phyloP scores from a whole-genome alignment of 2,329 filamentous ascomycete genomes.

The Aschersonia sp. region DNA sequence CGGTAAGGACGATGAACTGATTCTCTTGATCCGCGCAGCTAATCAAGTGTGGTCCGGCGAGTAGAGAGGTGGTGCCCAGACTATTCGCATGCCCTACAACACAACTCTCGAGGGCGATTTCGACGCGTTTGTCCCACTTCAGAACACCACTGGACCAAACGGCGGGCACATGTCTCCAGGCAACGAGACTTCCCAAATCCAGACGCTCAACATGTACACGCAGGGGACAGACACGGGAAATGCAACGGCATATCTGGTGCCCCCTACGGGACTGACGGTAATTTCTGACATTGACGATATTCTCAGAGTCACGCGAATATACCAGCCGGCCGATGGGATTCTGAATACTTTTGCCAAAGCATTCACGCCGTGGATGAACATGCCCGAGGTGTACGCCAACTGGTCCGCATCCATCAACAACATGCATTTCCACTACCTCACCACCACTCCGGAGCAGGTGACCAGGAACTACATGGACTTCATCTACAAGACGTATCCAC shows the following conservation, averaged over 20 bases:
- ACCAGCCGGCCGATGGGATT: constrained; percentile 57
- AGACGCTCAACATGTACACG: constrained; percentile 54
- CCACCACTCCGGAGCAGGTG: constrained; percentile 64
- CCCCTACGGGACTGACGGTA: constrained; percentile 53
- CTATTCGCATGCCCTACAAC: constrained; percentile 46
- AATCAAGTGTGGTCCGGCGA: background rate
- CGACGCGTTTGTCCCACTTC: constrained; percentile 52
- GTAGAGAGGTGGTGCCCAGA: constrained; percentile 42
- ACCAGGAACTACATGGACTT: constrained; percentile 69
- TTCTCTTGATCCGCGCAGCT: background rate
- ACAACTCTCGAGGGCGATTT: constrained; percentile 60
- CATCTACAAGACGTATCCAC: constrained; percentile 65
- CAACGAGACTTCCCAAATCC: constrained; percentile 48
- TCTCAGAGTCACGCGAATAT: constrained; percentile 68
- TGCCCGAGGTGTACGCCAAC: constrained; percentile 66
- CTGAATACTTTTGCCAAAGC: constrained; percentile 62
- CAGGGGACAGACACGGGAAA: constrained; percentile 54
- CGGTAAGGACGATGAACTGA: constrained; percentile 13
- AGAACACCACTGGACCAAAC: constrained; percentile 36
- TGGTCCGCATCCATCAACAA: constrained; percentile 54
- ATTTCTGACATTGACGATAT: constrained; percentile 72
- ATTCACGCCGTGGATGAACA: constrained; percentile 62
- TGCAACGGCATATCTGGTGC: constrained; percentile 63
- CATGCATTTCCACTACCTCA: constrained; percentile 70
- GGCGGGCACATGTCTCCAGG: constrained; percentile 41